Evolutionary conservation across 805 yeast species (phyloP).

Genomic region (Lachancea fermentati): DNA sequence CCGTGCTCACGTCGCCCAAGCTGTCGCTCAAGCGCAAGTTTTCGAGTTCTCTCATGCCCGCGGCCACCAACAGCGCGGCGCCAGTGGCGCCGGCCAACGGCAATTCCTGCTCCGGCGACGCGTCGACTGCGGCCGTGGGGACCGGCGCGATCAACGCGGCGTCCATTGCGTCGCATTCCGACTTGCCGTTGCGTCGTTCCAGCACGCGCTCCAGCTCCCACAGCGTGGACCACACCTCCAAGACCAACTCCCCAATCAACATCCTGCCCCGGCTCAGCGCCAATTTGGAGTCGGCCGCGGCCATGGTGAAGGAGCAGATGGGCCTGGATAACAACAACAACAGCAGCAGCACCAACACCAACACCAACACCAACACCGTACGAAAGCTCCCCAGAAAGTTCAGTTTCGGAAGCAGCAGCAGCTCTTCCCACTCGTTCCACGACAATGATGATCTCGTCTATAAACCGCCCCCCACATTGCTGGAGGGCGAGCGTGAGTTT

Average conservation of each 20-base stretch:
- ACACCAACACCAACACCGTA: slow-evolving; percentile 5
- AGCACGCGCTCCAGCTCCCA: neutral
- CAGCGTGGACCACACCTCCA: neutral
- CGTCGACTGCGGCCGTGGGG: neutral
- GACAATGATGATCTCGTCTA: slow-evolving; percentile 8
- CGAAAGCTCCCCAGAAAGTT: slow-evolving; percentile 13
- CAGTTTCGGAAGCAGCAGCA: slow-evolving; percentile 16
- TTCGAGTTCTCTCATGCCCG: slow-evolving; percentile 14
- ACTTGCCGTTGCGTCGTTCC: slow-evolving; percentile 4
- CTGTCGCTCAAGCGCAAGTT: slow-evolving; percentile 20
- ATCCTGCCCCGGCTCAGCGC: slow-evolving; percentile 5
- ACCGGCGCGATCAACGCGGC: neutral
- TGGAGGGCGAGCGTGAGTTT: slow-evolving; percentile 1
- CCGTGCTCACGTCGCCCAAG: slow-evolving; percentile 14
- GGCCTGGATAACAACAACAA: neutral
- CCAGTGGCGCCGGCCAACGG: neutral
- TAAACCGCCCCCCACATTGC: slow-evolving; percentile 7
- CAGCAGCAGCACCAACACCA: too few species aligned
- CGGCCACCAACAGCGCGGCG: neutral
- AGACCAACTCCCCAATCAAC: neutral
- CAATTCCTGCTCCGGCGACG: neutral
- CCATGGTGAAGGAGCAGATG: slow-evolving; percentile 9
- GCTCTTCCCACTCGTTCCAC: slow-evolving; percentile 12
- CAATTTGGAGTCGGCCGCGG: slow-evolving; percentile 8
- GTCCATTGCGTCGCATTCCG: neutral